Evolutionary conservation across 2,329 filamentous ascomycete genomes (phyloP).

Genomic region (Microdochium trichocladiopsis): DNA sequence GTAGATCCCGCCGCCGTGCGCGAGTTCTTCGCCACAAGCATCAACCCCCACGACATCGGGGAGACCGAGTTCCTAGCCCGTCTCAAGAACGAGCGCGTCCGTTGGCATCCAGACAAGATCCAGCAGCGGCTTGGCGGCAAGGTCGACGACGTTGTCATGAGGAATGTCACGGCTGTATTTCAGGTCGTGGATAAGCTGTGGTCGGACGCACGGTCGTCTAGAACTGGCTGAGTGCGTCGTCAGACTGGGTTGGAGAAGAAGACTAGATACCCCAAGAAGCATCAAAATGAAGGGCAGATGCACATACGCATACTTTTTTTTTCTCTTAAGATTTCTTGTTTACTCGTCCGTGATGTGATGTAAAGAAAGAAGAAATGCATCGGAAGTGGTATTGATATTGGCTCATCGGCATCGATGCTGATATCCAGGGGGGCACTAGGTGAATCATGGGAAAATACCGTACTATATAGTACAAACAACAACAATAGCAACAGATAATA

Average conservation of each 20-base stretch:
- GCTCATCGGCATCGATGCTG: too few species aligned
- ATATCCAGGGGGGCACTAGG: too few species aligned
- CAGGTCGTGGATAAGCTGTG: conserved; percentile 82
- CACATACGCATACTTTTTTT: too few species aligned
- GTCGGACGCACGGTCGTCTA: conserved; percentile 47
- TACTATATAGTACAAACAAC: background rate
- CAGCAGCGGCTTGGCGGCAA: conserved; percentile 76
- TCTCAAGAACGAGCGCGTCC: conserved; percentile 78
- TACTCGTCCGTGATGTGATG: too few species aligned
- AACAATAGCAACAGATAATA: background rate
- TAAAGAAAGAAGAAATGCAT: too few species aligned
- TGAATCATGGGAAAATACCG: background rate
- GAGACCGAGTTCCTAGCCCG: conserved; percentile 36
- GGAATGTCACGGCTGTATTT: conserved; percentile 81
- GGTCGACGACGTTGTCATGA: conserved; percentile 66
- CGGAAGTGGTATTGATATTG: too few species aligned
- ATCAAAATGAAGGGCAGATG: too few species aligned
- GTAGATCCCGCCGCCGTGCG: conserved; percentile 55
- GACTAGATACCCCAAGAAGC: background rate
- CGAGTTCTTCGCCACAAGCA: conserved; percentile 55
- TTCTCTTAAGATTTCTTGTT: too few species aligned
- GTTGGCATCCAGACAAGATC: conserved; percentile 98
- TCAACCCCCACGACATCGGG: conserved; percentile 34
- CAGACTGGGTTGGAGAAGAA: background rate
- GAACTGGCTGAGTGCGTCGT: conserved; percentile 12